Conservation (phyloP, 306 rosid species). For the Notholithocarpus densiflorus region DNA sequence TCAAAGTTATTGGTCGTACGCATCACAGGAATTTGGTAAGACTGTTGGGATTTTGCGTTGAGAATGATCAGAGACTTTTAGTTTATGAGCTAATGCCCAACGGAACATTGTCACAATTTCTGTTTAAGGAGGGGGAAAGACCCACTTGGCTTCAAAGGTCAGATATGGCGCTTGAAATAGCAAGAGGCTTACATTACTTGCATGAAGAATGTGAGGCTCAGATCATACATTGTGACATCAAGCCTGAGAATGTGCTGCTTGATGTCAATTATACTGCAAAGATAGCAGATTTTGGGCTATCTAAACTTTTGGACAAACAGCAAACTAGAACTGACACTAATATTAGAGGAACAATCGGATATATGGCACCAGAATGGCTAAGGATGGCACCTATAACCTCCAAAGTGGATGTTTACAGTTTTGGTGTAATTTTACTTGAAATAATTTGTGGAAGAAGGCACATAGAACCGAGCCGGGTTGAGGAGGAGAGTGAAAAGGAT, state of each 20-base stretch:
- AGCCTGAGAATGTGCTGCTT: conserved; percentile 38
- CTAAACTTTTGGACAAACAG: conserved; percentile 30
- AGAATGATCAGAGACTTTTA: conserved; percentile 26
- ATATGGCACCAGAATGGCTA: conserved; percentile 40
- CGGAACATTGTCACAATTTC: conserved; percentile 20
- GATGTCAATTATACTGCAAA: conserved; percentile 30
- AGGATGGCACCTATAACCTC: conserved; percentile 29
- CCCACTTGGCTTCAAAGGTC: conserved; percentile 34
- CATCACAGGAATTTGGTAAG: conserved; percentile 39
- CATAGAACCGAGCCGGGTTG: conserved; percentile 5
- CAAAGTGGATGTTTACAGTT: conserved; percentile 36
- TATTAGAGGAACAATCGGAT: conserved; percentile 34
- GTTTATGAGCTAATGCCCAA: conserved; percentile 18
- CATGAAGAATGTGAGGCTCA: conserved; percentile 34
- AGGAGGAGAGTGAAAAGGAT: conserved; percentile 16
- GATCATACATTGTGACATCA: conserved; percentile 43
- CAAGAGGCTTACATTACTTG: conserved; percentile 33
- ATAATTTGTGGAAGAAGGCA: conserved; percentile 32
- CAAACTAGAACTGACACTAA: conserved; percentile 38
- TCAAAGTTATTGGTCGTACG: conserved; percentile 31
- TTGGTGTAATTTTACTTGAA: conserved; percentile 31
- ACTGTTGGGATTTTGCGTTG: conserved; percentile 35
- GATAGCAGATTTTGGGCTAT: conserved; percentile 39
- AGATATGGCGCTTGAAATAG: conserved; percentile 32
- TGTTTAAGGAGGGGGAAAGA: conserved; percentile 23